These are phyloP conservation scores for Fusarium anthophilum DNA, from an alignment of 2,329 filamentous ascomycete species.

Conservation along the genomic window DNA sequence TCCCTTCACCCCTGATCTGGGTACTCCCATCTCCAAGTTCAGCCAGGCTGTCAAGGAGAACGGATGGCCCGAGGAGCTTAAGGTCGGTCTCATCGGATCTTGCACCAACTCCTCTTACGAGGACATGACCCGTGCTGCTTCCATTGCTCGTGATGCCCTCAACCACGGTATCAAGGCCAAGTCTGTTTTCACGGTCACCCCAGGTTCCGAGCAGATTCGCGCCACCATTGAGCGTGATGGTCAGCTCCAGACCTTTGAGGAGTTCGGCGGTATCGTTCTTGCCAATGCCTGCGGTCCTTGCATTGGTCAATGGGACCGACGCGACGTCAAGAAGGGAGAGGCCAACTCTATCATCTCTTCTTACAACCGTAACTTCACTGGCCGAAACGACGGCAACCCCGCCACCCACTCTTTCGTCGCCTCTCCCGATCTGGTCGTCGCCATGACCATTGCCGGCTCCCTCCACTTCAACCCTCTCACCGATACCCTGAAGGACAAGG, in stretches of 20 bases:
- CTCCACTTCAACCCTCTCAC: conserved; percentile 95
- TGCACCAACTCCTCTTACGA: conserved; percentile 99
- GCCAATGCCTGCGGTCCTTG: conserved; percentile 96
- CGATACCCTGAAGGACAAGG: conserved; percentile 91
- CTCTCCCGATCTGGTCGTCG: conserved; percentile 89
- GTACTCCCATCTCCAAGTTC: conserved; percentile 91
- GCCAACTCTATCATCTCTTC: conserved; percentile 98
- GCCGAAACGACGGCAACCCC: conserved; percentile 95
- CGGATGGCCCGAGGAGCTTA: conserved; percentile 89
- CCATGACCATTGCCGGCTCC: conserved; percentile 82
- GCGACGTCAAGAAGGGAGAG: conserved; percentile 92
- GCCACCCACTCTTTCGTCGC: conserved; percentile 94
- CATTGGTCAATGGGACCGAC: conserved; percentile 95
- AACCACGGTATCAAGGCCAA: conserved; percentile 90
- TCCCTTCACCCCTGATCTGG: conserved; percentile 94
- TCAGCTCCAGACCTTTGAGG: conserved; percentile 84
- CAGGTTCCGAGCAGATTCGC: conserved; percentile 95
- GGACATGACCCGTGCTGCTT: conserved; percentile 96
- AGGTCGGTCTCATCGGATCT: conserved; percentile 93
- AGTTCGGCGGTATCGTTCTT: conserved; percentile 87
- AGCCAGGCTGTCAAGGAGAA: conserved; percentile 84
- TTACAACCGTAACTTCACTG: conserved; percentile 99
- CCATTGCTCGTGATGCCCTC: conserved; percentile 89
- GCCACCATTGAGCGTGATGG: conserved; percentile 91
- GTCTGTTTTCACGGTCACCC: conserved; percentile 94